Evolutionary conservation across 306 rosid genomes (phyloP).

Genomic region (Trifolium fragiferum): DNA sequence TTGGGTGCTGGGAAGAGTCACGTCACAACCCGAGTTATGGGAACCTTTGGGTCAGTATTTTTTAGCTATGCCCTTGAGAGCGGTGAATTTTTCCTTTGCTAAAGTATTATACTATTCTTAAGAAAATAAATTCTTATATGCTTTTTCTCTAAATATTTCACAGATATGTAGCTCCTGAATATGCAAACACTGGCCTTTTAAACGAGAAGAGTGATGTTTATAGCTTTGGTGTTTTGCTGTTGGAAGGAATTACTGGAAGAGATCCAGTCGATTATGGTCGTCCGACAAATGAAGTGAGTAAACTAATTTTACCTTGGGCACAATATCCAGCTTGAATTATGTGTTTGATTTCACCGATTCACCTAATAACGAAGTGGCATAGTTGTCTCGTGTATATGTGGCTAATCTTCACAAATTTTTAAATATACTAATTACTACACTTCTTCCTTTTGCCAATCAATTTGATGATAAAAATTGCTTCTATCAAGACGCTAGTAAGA

Average conservation of each 20-base stretch:
- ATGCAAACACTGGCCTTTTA: conserved; percentile 89
- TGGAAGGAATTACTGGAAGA: conserved; percentile 89
- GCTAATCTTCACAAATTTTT: not conserved
- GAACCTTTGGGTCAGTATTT: conserved; percentile 86
- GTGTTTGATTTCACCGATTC: conserved; percentile 12
- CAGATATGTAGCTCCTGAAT: conserved; percentile 95
- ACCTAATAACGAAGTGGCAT: conserved; percentile 3
- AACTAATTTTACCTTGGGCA: conserved; percentile 19
- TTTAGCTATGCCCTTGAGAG: conserved; percentile 20
- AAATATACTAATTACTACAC: too few relatives aligned
- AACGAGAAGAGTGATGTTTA: conserved; percentile 94
- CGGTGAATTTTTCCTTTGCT: conserved; percentile 19
- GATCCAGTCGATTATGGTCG: conserved; percentile 94
- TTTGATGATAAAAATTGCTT: conserved; percentile 21
- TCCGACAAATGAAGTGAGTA: conserved; percentile 73
- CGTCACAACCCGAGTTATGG: conserved; percentile 96
- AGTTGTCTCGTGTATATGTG: conserved; percentile 8
- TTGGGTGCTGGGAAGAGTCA: conserved; percentile 91
- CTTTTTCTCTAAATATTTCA: conserved; percentile 31
- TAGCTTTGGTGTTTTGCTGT: conserved; percentile 88
- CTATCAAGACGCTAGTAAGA: conserved; percentile 1
- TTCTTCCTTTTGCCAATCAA: not conserved
- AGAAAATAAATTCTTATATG: conserved; percentile 1
- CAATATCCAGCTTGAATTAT: conserved; percentile 35
- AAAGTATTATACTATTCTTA: not conserved